Conservation (phyloP, 257 asterid genomes). For the Linaria vulgaris region DNA sequence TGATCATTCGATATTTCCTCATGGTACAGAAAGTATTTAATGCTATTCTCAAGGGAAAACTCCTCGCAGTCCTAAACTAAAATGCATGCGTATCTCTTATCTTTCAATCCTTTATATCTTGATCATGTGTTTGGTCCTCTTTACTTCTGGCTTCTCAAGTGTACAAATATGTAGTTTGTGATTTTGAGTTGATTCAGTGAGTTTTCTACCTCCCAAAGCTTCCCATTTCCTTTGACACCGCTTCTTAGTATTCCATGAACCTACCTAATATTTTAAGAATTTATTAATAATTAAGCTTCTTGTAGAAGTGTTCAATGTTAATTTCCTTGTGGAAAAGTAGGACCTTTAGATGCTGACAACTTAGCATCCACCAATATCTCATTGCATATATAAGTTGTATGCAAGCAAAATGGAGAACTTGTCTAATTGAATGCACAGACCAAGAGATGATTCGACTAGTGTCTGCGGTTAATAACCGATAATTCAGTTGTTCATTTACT, state of each 20-base stretch:
- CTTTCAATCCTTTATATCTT: background rate
- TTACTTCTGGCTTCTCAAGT: background rate
- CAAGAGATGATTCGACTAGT: conserved; percentile 9
- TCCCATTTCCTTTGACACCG: conserved; percentile 6
- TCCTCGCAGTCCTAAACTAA: conserved; percentile 17
- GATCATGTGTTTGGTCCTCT: background rate
- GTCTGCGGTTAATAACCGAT: background rate
- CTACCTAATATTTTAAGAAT: background rate
- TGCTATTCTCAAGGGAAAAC: conserved; percentile 2
- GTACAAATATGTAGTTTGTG: conserved; percentile 11
- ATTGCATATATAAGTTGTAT: conserved; percentile 10
- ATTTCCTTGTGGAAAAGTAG: no score
- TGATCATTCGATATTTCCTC: conserved; percentile 88
- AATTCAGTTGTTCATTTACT: no score
- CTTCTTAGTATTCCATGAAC: conserved; percentile 13
- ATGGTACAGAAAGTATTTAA: conserved; percentile 46
- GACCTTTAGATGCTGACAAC: no score
- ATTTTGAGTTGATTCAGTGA: conserved; percentile 21
- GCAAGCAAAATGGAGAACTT: background rate
- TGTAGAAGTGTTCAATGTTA: conserved; percentile 13
- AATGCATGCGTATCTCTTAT: background rate
- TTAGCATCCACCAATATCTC: background rate
- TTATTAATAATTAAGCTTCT: background rate
- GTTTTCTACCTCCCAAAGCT: conserved; percentile 8
- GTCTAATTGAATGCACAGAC: conserved; percentile 10